Conservation (phyloP, 352 stramenopile species). For the Thraustochytrium striatum region DNA sequence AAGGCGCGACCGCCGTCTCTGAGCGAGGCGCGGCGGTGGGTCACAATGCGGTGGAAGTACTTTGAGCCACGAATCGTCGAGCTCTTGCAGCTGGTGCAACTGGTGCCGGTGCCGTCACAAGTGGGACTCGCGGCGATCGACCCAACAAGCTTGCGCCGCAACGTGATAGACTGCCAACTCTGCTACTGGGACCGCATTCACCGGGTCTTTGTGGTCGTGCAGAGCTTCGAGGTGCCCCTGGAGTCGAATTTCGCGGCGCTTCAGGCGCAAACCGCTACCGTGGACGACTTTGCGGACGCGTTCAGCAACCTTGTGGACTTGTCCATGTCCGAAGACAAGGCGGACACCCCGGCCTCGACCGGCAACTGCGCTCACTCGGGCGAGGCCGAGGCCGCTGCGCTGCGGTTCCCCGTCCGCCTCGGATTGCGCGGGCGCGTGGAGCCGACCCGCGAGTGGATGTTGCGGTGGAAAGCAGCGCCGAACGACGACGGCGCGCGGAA, state of each 20-base stretch:
- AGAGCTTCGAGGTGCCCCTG: conserved; percentile 24
- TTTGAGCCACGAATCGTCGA: conserved; percentile 32
- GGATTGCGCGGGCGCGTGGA: too few species aligned
- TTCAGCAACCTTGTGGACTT: conserved; percentile 36
- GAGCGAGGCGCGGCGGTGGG: not conserved
- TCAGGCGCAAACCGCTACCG: not conserved
- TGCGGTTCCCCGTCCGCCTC: too few species aligned
- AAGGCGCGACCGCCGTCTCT: not conserved
- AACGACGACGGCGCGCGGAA: not conserved
- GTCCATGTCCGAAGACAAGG: conserved; percentile 24
- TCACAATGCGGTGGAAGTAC: conserved; percentile 37
- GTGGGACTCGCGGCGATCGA: conserved; percentile 37
- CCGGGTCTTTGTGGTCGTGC: not conserved
- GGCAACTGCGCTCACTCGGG: not conserved
- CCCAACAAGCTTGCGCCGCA: not conserved
- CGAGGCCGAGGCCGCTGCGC: too few species aligned
- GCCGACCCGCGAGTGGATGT: not conserved
- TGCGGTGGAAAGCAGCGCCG: not conserved
- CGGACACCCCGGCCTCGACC: not conserved
- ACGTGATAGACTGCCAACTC: conserved; percentile 37
- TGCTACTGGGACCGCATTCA: conserved; percentile 39
- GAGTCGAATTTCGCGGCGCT: conserved; percentile 20
- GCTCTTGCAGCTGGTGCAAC: not conserved
- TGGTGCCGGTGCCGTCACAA: conserved; percentile 1
- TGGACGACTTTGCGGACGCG: conserved; percentile 46